Conservation (phyloP, 371 early-diverging fungal species). For the Saksenaea vasiformis region DNA sequence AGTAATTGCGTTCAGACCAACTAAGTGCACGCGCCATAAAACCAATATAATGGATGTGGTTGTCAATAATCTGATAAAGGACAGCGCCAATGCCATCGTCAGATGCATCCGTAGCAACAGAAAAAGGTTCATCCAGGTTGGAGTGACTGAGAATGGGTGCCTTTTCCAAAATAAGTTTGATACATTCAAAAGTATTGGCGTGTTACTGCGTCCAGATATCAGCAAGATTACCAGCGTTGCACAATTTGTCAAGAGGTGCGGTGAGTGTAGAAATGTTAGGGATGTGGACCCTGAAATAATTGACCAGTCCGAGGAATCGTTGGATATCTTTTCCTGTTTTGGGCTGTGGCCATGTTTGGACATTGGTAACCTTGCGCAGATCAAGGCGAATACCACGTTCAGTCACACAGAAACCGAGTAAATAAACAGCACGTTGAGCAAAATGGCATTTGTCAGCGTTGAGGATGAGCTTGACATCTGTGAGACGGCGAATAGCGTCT, state of each 20-base stretch:
- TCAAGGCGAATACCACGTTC: conserved; percentile 10
- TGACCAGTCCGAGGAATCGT: conserved; percentile 16
- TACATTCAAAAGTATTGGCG: neutral
- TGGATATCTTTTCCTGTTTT: conserved; percentile 15
- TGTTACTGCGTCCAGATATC: neutral
- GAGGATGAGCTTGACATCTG: conserved; percentile 10
- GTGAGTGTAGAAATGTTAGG: conserved; percentile 5
- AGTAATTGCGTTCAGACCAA: neutral
- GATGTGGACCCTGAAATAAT: conserved; percentile 22
- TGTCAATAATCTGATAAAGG: neutral
- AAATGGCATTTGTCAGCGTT: conserved; percentile 18
- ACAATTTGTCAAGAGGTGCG: conserved; percentile 24
- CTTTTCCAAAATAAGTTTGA: neutral
- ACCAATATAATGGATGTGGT: neutral
- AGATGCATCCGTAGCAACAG: conserved; percentile 37
- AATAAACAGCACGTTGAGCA: neutral
- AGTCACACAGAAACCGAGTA: conserved; percentile 9
- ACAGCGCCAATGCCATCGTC: conserved; percentile 33
- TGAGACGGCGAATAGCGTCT: conserved; percentile 12
- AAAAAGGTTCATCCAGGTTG: conserved; percentile 16
- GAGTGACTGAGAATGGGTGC: neutral
- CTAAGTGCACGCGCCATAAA: neutral
- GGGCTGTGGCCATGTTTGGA: conserved; percentile 4
- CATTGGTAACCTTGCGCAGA: conserved; percentile 9
- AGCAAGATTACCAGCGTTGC: conserved; percentile 3